phyloP scores from a whole-genome alignment of 371 early-diverging fungal genomes.

The Gilbertella persicaria region DNA sequence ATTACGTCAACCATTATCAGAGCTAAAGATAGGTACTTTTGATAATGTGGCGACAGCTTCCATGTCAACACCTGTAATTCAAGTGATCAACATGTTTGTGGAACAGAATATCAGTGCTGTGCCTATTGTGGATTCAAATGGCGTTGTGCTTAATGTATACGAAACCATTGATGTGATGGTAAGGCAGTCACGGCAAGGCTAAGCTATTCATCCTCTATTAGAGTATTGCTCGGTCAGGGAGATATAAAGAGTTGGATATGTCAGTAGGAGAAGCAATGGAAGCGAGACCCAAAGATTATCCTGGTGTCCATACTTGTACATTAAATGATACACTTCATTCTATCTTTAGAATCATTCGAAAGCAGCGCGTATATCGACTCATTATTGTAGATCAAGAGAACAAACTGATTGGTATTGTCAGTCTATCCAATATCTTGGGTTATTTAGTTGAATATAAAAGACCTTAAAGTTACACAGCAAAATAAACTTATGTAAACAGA shows the following conservation, averaged over 20 bases:
- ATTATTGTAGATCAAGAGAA: slow-evolving; percentile 87
- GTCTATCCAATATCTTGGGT: slow-evolving; percentile 84
- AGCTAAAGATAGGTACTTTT: slow-evolving; percentile 87
- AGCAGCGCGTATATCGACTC: slow-evolving; percentile 83
- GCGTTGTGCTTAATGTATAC: slow-evolving; percentile 88
- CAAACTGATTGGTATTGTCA: slow-evolving; percentile 83
- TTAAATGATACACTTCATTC: slow-evolving; percentile 83
- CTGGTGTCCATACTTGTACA: slow-evolving; percentile 93
- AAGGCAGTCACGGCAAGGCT: slow-evolving; percentile 4
- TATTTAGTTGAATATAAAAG: slow-evolving; percentile 57
- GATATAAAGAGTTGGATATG: slow-evolving; percentile 71
- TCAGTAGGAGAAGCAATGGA: slow-evolving; percentile 86
- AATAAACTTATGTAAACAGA: not conserved
- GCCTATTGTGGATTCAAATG: slow-evolving; percentile 88
- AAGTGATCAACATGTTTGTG: slow-evolving; percentile 87
- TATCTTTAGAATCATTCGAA: slow-evolving; percentile 83
- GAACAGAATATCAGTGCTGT: slow-evolving; percentile 86
- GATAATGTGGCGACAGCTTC: slow-evolving; percentile 76
- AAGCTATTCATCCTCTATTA: not conserved
- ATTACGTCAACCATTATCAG: slow-evolving; percentile 69
- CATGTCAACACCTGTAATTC: slow-evolving; percentile 80
- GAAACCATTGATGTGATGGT: slow-evolving; percentile 95
- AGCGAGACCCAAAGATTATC: slow-evolving; percentile 85
- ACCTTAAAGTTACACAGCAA: not conserved
- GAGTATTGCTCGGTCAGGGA: slow-evolving; percentile 52